Conservation (phyloP, 2,329 filamentous ascomycete species). For the Cercospora citrullina region DNA sequence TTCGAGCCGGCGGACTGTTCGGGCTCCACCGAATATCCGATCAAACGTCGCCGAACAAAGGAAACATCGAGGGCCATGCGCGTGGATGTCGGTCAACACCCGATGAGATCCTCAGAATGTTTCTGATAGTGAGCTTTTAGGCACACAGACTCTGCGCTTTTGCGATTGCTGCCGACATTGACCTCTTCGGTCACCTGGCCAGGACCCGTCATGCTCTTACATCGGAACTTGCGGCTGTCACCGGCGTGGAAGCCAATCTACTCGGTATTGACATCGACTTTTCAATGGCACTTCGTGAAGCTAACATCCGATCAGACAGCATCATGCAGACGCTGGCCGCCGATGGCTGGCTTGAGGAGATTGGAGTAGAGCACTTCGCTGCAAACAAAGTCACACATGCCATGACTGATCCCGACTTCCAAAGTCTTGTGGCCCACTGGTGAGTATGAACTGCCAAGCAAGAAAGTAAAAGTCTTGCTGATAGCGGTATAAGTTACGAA, state of each 20-base stretch:
- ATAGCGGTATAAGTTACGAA: background rate
- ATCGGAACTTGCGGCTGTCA: background rate
- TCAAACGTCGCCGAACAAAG: conserved; percentile 1
- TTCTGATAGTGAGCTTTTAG: background rate
- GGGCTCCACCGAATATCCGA: background rate
- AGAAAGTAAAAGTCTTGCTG: background rate
- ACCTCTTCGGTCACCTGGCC: conserved; percentile 3
- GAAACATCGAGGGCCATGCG: background rate
- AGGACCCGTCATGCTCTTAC: background rate
- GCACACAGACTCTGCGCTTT: conserved; percentile 8
- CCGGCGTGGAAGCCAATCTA: background rate
- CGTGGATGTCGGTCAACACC: background rate
- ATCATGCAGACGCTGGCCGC: conserved; percentile 2
- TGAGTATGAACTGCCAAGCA: background rate
- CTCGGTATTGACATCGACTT: background rate
- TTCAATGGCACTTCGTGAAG: background rate
- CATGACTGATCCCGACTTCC: conserved; percentile 11
- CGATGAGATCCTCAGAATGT: background rate
- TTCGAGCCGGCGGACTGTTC: background rate
- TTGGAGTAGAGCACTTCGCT: background rate
- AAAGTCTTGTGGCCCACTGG: conserved; percentile 8
- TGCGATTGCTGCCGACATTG: conserved; percentile 5
- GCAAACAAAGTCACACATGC: conserved; percentile 11
- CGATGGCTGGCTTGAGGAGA: conserved; percentile 6
- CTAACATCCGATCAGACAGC: background rate